Conservation (phyloP, 495 filamentous ascomycete genomes). For the Bombardia bombarda region DNA sequence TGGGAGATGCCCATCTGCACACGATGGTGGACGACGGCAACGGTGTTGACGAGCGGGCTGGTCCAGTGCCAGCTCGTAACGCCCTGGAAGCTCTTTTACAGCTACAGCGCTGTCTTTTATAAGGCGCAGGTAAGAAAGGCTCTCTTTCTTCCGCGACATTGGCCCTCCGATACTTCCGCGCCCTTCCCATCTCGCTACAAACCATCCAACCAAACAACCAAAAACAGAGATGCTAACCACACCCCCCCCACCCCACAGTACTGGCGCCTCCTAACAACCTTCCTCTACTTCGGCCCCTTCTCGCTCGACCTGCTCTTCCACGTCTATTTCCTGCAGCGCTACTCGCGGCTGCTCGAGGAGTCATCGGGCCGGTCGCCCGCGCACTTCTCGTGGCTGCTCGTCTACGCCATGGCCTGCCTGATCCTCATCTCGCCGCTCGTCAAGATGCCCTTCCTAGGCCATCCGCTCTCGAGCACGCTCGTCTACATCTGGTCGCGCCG, state of each 20-base stretch:
- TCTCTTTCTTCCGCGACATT: background rate
- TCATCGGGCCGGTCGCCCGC: conserved; percentile 82
- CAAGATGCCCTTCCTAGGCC: conserved; percentile 85
- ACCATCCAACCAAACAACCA: too few relatives aligned
- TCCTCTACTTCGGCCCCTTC: conserved; percentile 93
- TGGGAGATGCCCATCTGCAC: conserved; percentile 96
- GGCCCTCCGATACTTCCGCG: background rate
- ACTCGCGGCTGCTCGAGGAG: conserved; percentile 92
- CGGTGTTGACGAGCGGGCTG: conserved; percentile 77
- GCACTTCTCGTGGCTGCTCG: conserved; percentile 87
- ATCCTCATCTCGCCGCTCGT: conserved; percentile 74
- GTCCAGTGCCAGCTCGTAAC: conserved; percentile 89
- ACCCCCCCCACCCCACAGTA: conserved; percentile 58
- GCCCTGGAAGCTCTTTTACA: conserved; percentile 94
- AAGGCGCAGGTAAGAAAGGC: conserved; percentile 71
- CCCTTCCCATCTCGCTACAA: background rate
- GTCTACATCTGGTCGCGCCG: conserved; percentile 98
- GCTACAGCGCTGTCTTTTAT: conserved; percentile 80
- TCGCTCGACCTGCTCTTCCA: conserved; percentile 95
- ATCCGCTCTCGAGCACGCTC: conserved; percentile 77
- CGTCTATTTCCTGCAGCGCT: conserved; percentile 96
- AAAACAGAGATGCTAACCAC: too few relatives aligned
- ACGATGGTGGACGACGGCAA: conserved; percentile 91
- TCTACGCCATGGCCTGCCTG: conserved; percentile 73
- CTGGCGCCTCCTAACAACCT: conserved; percentile 91